These are phyloP conservation scores for Heteromeles arbutifolia DNA, from an alignment of 306 rosid species.

Conservation along the genomic window DNA sequence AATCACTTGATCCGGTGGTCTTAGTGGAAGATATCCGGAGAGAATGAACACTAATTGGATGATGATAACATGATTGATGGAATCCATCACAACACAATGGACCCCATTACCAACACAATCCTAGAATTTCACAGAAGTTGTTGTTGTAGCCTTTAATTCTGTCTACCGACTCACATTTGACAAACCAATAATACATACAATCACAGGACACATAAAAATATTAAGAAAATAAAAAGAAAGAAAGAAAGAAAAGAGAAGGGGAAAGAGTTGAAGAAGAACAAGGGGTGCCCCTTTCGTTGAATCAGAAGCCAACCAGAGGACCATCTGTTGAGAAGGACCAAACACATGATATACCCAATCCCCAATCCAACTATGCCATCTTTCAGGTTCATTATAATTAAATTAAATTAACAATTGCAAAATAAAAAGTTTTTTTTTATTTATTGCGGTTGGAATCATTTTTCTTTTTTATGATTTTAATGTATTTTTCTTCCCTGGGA, in stretches of 20 bases:
- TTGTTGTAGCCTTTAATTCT: neutral
- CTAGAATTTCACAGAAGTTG: neutral
- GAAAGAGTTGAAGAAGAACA: neutral
- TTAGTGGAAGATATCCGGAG: no score
- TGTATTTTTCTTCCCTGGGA: neutral
- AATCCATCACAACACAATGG: neutral
- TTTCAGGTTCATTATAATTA: constrained; percentile 14
- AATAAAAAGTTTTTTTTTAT: neutral
- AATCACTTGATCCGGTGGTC: fast-evolving
- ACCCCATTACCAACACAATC: neutral
- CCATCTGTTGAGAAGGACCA: constrained; percentile 2
- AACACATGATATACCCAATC: neutral
- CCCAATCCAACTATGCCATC: constrained; percentile 27
- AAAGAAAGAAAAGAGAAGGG: no score
- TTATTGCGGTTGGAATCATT: neutral
- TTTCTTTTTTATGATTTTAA: neutral
- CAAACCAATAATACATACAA: neutral
- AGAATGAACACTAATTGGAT: neutral
- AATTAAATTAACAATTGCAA: neutral
- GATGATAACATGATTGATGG: neutral
- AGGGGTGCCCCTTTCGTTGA: constrained; percentile 12
- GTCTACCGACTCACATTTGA: neutral
- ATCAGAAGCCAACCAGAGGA: constrained; percentile 18
- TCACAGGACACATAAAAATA: neutral
- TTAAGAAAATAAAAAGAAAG: neutral